These are phyloP conservation scores for Jaapia argillacea DNA, from an alignment of 768 basidiomycete genomes.

Conservation along the genomic window DNA sequence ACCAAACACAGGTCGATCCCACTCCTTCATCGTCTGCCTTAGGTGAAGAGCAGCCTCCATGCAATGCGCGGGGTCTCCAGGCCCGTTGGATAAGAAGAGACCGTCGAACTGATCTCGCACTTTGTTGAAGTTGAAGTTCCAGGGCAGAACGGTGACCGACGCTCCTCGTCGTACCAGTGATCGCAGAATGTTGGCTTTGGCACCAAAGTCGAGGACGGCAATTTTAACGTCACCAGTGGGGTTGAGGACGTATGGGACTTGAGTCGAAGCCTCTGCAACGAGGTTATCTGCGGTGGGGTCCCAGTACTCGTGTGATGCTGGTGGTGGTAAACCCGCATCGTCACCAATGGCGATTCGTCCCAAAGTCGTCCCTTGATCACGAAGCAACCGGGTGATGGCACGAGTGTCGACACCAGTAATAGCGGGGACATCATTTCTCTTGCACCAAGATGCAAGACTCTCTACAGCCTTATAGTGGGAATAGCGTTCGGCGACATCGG, in stretches of 20 bases:
- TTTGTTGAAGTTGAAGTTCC: slow-evolving; percentile 95
- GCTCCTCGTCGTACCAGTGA: slow-evolving; percentile 87
- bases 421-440: slow-evolving; percentile 80
- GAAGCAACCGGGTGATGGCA: slow-evolving; percentile 86
- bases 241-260: slow-evolving; percentile 76
- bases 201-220: slow-evolving; percentile 94
- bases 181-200: slow-evolving; percentile 95
- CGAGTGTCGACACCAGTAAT: slow-evolving; percentile 97
- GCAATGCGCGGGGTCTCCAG: slow-evolving; percentile 88
- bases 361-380: slow-evolving; percentile 95
- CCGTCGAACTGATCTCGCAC: slow-evolving; percentile 89
- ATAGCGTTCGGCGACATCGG: slow-evolving; percentile 90
- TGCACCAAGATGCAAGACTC: slow-evolving; percentile 89
- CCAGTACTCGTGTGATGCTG: slow-evolving; percentile 72
- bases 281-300: slow-evolving; percentile 90
- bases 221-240: slow-evolving; percentile 82
- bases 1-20: slow-evolving; percentile 92
- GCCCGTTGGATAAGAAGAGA: slow-evolving; percentile 93
- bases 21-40: slow-evolving; percentile 74
- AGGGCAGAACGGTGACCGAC: slow-evolving; percentile 90
- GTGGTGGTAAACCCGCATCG: slow-evolving; percentile 52
- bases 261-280: slow-evolving; percentile 88
- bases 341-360: slow-evolving; percentile 81
- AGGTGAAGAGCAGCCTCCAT: slow-evolving; percentile 77
- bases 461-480: slow-evolving; percentile 94